phyloP scores from a whole-genome alignment of 73 alveolate species.

The Symbiodinium pilosum region DNA sequence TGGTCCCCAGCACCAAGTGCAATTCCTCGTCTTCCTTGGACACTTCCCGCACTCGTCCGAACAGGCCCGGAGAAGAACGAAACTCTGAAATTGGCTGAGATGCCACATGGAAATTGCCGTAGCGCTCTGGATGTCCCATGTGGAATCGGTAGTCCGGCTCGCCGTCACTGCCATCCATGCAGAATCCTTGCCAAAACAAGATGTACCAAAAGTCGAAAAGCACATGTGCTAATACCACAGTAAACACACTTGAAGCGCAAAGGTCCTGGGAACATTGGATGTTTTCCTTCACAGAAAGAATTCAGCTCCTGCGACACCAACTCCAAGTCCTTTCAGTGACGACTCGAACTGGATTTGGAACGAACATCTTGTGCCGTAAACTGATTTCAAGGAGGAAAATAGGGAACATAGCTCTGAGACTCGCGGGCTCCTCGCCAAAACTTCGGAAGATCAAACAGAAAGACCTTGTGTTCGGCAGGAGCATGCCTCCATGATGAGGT shows the following conservation, averaged over 20 bases:
- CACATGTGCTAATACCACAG: no score
- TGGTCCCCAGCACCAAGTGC: conserved; percentile 73
- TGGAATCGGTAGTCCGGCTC: conserved; percentile 68
- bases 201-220: no score
- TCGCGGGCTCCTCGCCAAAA: conserved; percentile 43
- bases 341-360: no score
- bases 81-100: not conserved
- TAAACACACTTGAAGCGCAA: no score
- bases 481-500: not conserved
- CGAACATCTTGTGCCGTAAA: no score
- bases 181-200: conserved; percentile 11
- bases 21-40: conserved; percentile 48
- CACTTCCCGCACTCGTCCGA: not conserved
- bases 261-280: conserved; percentile 58
- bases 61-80: no score
- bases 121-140: conserved; percentile 41
- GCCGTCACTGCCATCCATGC: conserved; percentile 80
- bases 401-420: no score
- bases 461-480: conserved; percentile 15
- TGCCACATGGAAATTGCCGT: conserved; percentile 54
- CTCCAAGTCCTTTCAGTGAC: conserved; percentile 36
- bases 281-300: conserved; percentile 54
- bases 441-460: conserved; percentile 41
- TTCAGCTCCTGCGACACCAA: conserved; percentile 64
- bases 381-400: no score